These are phyloP conservation scores for Triticum aestivum DNA, from an alignment of 176 grass and related monocot species.

Conservation along the genomic window DNA sequence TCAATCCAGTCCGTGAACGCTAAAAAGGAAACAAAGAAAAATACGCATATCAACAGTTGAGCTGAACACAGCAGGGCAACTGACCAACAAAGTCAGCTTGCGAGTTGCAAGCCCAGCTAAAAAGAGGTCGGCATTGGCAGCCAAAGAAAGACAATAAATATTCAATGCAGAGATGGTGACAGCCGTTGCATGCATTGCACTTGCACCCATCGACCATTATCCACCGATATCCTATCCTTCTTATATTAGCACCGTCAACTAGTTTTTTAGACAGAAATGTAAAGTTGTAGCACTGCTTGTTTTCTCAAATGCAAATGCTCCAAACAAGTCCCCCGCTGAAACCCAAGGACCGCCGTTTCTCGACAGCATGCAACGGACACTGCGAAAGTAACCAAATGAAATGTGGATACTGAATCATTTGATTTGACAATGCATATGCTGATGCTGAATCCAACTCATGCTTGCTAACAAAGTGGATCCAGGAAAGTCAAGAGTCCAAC, in stretches of 20 bases:
- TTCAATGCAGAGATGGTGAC: neutral
- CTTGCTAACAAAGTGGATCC: conserved; percentile 1
- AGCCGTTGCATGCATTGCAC: neutral
- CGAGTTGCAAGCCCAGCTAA: neutral
- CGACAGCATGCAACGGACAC: neutral
- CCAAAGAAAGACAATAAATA: conserved; percentile 2
- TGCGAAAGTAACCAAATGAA: neutral
- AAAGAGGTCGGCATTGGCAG: neutral
- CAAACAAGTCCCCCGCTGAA: conserved; percentile 30
- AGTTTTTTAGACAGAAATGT: neutral
- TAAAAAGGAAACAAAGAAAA: neutral
- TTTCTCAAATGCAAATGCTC: conserved; percentile 23
- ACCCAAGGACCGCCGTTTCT: neutral
- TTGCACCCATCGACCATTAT: neutral
- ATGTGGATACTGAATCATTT: conserved; percentile 19
- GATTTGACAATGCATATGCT: neutral
- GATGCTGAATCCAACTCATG: conserved; percentile 18
- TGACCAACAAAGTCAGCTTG: conserved; percentile 7
- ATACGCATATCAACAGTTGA: neutral
- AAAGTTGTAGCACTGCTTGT: neutral
- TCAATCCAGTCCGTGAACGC: neutral
- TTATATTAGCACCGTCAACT: neutral
- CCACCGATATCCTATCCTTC: neutral
- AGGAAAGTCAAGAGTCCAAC: conserved; percentile 24
- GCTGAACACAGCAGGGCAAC: neutral